Base-by-base conservation (phyloP, 1,284 basidiomycete genomes). In the Inonotus hispidus region DNA sequence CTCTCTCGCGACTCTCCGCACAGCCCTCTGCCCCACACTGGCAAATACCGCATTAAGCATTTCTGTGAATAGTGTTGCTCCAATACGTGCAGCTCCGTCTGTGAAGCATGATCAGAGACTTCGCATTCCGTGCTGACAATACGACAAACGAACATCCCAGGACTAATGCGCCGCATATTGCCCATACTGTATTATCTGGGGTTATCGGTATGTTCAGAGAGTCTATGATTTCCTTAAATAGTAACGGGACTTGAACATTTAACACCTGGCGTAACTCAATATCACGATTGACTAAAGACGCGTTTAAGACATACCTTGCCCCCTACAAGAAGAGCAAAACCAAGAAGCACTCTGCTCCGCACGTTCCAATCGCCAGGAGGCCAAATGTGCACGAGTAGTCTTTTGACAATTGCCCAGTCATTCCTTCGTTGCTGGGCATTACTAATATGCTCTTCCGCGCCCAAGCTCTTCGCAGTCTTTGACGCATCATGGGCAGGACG, bases 41-140 rank as follows among this genome's bases (percentile, higher is more conserved):
- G 96, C 96, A 67, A 99, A 99, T 7, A 98, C 87, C 0, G 97
- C 96, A 68, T 99, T 99, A 32, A 98, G 79, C 0, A 98, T 78
- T 74, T 99, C 96, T 5, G 88, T 87, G 66, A 95, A 98, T 5
- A 95, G 79, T 0, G 93, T 92, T 3, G 97, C 88, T 35, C 93
- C 90, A 43, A 99, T 84, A 43, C 97, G 83, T 0, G 96, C 95
- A 1, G 88, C 83, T 3, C 95, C 97, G 69, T 98, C 95, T 98
- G 70, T n/a, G 60, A 61, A 27, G n/a, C 47, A 57, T 53, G 14
- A 23, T 19, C 59, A 59, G 32, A 38, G 29, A 37, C 25, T 39
- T 50, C 16, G 16, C 14, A 52, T 45, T 29, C 7, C 16, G 41
- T 43, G 25, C 6, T 27, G 29, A 21, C 13, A 21, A 35, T 38